A percentile compares a stretch with the other conserved stretches of the same genome.
These are phyloP conservation scores for Tetramitus jugosus DNA, from an alignment of 208 protist species.

Conservation along the genomic window DNA sequence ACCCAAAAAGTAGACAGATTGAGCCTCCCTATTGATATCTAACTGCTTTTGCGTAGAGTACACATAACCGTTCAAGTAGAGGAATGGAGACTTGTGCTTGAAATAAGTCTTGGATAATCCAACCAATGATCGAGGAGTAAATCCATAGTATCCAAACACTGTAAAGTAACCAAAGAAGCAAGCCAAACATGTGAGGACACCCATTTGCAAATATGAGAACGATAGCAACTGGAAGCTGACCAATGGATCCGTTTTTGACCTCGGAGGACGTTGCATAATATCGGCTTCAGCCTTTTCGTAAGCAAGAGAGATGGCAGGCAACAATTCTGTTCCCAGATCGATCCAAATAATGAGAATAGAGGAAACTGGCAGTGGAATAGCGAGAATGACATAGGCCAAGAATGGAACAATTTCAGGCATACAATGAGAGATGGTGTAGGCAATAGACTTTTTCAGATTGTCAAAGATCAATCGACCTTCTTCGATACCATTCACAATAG, in stretches of 20 bases:
- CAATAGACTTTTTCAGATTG: constrained; percentile 75
- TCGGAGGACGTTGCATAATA: constrained; percentile 59
- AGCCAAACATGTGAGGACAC: constrained; percentile 46
- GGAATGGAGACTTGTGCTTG: background rate
- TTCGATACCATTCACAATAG: constrained; percentile 67
- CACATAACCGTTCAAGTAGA: background rate
- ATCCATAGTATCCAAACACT: constrained; percentile 32
- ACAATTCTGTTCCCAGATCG: constrained; percentile 57
- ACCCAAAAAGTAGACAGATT: constrained; percentile 56
- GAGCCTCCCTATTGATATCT: constrained; percentile 35
- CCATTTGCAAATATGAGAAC: constrained; percentile 57
- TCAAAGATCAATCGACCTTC: constrained; percentile 74
- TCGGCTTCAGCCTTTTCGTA: constrained; percentile 57
- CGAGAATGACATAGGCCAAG: constrained; percentile 43
- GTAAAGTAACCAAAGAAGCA: constrained; percentile 52
- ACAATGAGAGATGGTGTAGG: constrained; percentile 57
- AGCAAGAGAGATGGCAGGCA: constrained; percentile 51
- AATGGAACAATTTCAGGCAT: constrained; percentile 59
- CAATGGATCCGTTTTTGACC: constrained; percentile 33
- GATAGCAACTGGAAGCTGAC: constrained; percentile 53
- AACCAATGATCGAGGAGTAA: constrained; percentile 16
- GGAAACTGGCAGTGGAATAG: constrained; percentile 49
- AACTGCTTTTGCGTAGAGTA: background rate
- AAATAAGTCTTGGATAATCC: background rate
- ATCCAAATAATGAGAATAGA: constrained; percentile 59